A percentile compares a stretch with the other conserved stretches of the same genome.
Evolutionary conservation across 202 grass and related monocot species (phyloP).

Genomic region (Bolboschoenoplectus hybrid): DNA sequence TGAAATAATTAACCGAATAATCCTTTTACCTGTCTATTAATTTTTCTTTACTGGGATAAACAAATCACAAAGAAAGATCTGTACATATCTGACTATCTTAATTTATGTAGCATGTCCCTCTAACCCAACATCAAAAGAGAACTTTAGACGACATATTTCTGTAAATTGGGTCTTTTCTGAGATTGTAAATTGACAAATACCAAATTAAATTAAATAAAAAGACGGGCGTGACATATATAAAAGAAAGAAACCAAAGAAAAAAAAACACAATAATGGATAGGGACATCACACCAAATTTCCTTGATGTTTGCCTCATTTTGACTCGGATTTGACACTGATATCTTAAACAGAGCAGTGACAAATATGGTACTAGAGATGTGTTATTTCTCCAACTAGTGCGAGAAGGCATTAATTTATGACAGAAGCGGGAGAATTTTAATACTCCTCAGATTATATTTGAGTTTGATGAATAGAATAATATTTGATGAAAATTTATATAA

Average conservation of each 20-base stretch:
- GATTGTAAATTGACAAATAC: background rate
- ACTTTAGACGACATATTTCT: background rate
- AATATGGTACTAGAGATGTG: background rate
- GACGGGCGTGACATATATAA: background rate
- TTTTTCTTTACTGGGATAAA: too few species aligned
- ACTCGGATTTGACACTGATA: conserved; percentile 8
- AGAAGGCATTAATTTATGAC: too few species aligned
- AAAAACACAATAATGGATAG: background rate
- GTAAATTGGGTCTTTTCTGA: background rate
- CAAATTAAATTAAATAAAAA: background rate
- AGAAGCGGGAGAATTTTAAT: too few species aligned
- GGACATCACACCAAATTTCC: background rate
- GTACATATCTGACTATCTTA: too few species aligned
- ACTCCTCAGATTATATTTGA: too few species aligned
- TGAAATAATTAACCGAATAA: too few species aligned
- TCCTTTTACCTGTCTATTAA: too few species aligned
- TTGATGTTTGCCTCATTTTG: conserved; percentile 26
- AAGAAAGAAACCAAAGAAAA: background rate
- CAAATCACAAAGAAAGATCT: too few species aligned
- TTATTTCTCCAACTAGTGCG: background rate
- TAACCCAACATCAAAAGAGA: background rate
- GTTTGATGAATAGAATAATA: too few species aligned
- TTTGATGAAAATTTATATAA: too few species aligned
- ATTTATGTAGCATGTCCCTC: too few species aligned
- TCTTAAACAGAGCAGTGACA: background rate